A percentile compares a stretch with the other conserved stretches of the same genome.
Conservation (phyloP, 352 stramenopile genomes). For the Globisporangium spiculum region DNA sequence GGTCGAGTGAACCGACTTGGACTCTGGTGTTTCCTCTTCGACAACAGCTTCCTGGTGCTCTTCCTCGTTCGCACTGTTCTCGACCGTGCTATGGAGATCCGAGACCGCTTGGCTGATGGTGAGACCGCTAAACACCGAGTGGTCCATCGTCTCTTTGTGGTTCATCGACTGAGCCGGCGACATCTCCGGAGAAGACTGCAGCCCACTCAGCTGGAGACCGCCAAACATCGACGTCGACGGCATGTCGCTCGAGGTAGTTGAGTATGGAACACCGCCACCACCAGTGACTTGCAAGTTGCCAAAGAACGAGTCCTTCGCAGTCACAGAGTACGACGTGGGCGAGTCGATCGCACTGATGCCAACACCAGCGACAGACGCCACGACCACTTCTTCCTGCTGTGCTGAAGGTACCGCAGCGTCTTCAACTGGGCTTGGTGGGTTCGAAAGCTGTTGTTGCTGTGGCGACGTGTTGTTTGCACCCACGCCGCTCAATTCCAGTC, state of each 20-base stretch:
- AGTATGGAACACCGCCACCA: not conserved
- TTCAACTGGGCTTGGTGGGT: slow-evolving; percentile 4
- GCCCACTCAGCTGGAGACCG: slow-evolving; percentile 40
- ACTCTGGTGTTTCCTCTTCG: not conserved
- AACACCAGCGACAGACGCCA: not conserved
- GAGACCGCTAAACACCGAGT: slow-evolving; percentile 18
- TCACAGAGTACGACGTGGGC: slow-evolving; percentile 27
- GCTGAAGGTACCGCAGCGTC: not conserved
- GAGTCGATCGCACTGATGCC: slow-evolving; percentile 21
- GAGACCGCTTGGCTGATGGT: slow-evolving; percentile 4
- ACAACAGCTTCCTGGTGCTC: not conserved
- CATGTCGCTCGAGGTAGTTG: not conserved
- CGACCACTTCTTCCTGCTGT: not conserved
- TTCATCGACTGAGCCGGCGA: slow-evolving; percentile 8
- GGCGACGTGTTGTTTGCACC: not conserved
- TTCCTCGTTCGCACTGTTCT: not conserved
- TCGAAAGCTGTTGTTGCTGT: slow-evolving; percentile 9
- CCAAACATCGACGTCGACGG: slow-evolving; percentile 32
- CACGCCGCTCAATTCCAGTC: slow-evolving; percentile 32
- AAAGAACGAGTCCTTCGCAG: slow-evolving; percentile 41
- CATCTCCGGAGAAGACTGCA: not conserved
- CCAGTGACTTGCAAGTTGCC: slow-evolving; percentile 22
- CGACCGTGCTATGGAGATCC: not conserved
- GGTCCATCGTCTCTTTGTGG: not conserved
- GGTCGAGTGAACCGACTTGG: slow-evolving; percentile 8